phyloP scores from a whole-genome alignment of 495 filamentous ascomycete genomes.

The Annulohypoxylon stygium region DNA sequence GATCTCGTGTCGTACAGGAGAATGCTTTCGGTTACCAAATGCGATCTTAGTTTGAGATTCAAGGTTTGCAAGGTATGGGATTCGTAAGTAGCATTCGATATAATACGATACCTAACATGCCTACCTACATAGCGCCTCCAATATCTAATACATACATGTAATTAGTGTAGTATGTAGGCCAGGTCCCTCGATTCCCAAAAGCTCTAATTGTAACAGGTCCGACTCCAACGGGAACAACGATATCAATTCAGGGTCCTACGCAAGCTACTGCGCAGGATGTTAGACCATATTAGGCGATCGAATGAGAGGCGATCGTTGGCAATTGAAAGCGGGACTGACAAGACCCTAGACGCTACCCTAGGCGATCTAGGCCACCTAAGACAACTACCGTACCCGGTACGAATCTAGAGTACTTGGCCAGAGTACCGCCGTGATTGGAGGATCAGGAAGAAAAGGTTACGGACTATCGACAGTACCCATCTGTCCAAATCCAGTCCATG shows the following conservation, averaged over 20 bases:
- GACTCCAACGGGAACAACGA: slow-evolving; percentile 15
- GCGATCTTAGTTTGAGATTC: slow-evolving; percentile 22
- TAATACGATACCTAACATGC: background rate
- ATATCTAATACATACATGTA: too few species aligned
- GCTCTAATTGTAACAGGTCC: slow-evolving; percentile 11
- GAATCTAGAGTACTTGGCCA: slow-evolving; percentile 5
- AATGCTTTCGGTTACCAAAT: slow-evolving; percentile 11
- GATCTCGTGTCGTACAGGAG: slow-evolving; percentile 22
- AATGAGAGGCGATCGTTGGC: slow-evolving; percentile 25
- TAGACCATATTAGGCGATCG: slow-evolving; percentile 12
- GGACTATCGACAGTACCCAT: slow-evolving; percentile 19
- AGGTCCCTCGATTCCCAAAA: slow-evolving; percentile 11
- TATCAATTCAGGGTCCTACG: slow-evolving; percentile 38
- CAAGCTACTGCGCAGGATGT: background rate
- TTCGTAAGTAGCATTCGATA: background rate
- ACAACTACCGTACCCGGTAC: slow-evolving; percentile 30
- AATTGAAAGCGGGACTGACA: slow-evolving; percentile 30
- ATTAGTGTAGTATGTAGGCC: too few species aligned
- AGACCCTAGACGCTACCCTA: background rate
- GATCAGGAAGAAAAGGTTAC: slow-evolving; percentile 4
- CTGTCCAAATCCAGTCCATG: slow-evolving; percentile 13
- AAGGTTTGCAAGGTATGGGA: slow-evolving; percentile 3
- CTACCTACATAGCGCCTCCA: too few species aligned
- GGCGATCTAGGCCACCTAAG: background rate
- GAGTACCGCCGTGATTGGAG: slow-evolving; percentile 29